These are phyloP conservation scores for Protomyces arabidopsidicola DNA, from an alignment of 1,139 yeast genomes.

Conservation along the genomic window DNA sequence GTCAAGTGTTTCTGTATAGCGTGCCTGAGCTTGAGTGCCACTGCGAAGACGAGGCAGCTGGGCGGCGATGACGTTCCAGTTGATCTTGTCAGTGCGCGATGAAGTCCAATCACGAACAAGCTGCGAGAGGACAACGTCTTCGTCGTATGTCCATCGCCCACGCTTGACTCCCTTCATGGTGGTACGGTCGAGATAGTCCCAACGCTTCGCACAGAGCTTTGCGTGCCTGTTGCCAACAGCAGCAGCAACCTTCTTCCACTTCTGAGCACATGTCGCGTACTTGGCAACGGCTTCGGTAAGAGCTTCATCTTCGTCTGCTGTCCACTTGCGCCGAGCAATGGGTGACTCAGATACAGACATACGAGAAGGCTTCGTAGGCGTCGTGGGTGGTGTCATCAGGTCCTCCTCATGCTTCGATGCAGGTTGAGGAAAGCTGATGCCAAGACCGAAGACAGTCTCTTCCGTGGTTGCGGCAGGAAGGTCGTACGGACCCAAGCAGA, in stretches of 20 bases:
- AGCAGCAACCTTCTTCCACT: conserved; percentile 10
- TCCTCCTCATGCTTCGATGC: not conserved
- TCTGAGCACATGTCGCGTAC: not conserved
- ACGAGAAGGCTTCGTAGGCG: not conserved
- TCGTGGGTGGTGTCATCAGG: not conserved
- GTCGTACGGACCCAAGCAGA: not conserved
- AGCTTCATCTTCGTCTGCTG: conserved; percentile 4
- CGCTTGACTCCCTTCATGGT: conserved; percentile 1
- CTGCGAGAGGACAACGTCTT: not conserved
- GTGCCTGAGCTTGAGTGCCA: conserved; percentile 89
- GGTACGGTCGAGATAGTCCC: conserved; percentile 5
- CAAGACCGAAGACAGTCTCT: not conserved
- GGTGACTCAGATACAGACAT: not conserved
- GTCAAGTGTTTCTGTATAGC: conserved; percentile 82
- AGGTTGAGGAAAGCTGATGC: not conserved
- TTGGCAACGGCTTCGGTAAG: not conserved
- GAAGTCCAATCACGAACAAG: conserved; percentile 3
- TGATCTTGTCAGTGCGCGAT: not conserved
- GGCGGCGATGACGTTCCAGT: conserved; percentile 4
- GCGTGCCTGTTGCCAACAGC: conserved; percentile 4
- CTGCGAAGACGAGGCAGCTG: conserved; percentile 47
- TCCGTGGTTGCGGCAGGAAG: not conserved
- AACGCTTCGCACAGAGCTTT: conserved; percentile 12
- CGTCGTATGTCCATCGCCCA: conserved; percentile 7
- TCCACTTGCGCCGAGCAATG: conserved; percentile 5